Conservation (phyloP, 371 early-diverging fungal species). For the Choanephora cucurbitarum region DNA sequence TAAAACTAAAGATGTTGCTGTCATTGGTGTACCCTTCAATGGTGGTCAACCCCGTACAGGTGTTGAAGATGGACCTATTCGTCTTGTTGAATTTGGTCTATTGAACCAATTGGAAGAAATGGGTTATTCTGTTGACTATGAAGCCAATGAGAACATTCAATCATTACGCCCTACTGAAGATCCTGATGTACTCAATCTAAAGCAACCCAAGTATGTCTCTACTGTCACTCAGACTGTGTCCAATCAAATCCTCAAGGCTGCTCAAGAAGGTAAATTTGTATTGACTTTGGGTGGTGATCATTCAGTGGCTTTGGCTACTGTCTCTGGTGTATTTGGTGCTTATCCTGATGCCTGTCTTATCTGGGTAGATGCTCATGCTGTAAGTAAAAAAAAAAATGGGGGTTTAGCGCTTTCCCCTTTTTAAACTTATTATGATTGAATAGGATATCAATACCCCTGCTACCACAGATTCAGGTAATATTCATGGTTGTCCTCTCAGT, state of each 20-base stretch:
- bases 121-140: slow-evolving; percentile 77
- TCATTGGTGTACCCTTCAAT: slow-evolving; percentile 71
- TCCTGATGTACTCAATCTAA: slow-evolving; percentile 74
- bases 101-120: slow-evolving; percentile 80
- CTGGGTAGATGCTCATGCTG: slow-evolving; percentile 97
- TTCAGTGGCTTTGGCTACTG: slow-evolving; percentile 89
- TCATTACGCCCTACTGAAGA: slow-evolving; percentile 63
- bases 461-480: slow-evolving; percentile 87
- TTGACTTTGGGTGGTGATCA: slow-evolving; percentile 97
- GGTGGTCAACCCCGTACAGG: slow-evolving; percentile 84
- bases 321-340: slow-evolving; percentile 79
- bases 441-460: slow-evolving; percentile 96
- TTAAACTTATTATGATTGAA: too few species aligned
- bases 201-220: slow-evolving; percentile 86
- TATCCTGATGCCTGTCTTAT: slow-evolving; percentile 88
- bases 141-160: slow-evolving; percentile 65
- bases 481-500: slow-evolving; percentile 95
- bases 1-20: slow-evolving; percentile 31
- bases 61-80: slow-evolving; percentile 88
- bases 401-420: too few species aligned
- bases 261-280: slow-evolving; percentile 76
- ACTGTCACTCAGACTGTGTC: slow-evolving; percentile 73
- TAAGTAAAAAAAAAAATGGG: slow-evolving; percentile 62
- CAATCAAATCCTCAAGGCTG: slow-evolving; percentile 59
- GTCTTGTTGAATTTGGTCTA: slow-evolving; percentile 83